These are phyloP conservation scores for Hypoxylon sp. DNA, from an alignment of 2,329 filamentous ascomycete species.

Conservation along the genomic window DNA sequence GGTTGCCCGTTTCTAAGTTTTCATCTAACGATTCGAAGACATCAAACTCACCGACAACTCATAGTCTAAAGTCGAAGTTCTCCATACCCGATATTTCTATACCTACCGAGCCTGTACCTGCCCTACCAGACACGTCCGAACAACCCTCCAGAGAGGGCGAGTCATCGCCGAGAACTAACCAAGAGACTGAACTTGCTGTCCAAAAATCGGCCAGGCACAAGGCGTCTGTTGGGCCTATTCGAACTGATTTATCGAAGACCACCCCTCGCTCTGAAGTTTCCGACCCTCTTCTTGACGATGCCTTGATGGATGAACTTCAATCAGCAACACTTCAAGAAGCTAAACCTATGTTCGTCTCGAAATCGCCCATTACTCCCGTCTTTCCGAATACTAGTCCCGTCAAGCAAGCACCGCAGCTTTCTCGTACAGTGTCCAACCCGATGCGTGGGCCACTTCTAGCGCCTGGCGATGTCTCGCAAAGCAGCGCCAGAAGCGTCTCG, in stretches of 20 bases:
- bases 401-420: slow-evolving; percentile 52
- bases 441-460: slow-evolving; percentile 61
- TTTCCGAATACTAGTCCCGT: slow-evolving; percentile 58
- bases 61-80: slow-evolving; percentile 60
- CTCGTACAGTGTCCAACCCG: slow-evolving; percentile 65
- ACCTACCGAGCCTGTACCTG: slow-evolving; percentile 43
- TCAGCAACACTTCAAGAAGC: slow-evolving; percentile 86
- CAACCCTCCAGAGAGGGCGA: slow-evolving; percentile 27
- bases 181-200: slow-evolving; percentile 43
- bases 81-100: slow-evolving; percentile 56
- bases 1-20: slow-evolving; percentile 49
- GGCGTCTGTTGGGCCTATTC: slow-evolving; percentile 66
- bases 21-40: slow-evolving; percentile 47
- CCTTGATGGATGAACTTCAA: slow-evolving; percentile 86
- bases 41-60: slow-evolving; percentile 45
- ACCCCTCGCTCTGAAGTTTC: slow-evolving; percentile 55
- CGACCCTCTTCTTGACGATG: slow-evolving; percentile 77
- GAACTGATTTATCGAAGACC: slow-evolving; percentile 60
- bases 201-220: slow-evolving; percentile 54
- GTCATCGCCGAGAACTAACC: slow-evolving; percentile 23
- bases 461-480: slow-evolving; percentile 62
- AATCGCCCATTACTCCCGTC: slow-evolving; percentile 82
- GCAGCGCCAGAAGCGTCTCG: slow-evolving; percentile 66
- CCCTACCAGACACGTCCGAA: slow-evolving; percentile 25
- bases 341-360: slow-evolving; percentile 81